Evolutionary conservation across 2,329 filamentous ascomycete species (phyloP), one percentile per base, ranked within the genome.

Genomic region (Zymoseptoria crescenta): DNA sequence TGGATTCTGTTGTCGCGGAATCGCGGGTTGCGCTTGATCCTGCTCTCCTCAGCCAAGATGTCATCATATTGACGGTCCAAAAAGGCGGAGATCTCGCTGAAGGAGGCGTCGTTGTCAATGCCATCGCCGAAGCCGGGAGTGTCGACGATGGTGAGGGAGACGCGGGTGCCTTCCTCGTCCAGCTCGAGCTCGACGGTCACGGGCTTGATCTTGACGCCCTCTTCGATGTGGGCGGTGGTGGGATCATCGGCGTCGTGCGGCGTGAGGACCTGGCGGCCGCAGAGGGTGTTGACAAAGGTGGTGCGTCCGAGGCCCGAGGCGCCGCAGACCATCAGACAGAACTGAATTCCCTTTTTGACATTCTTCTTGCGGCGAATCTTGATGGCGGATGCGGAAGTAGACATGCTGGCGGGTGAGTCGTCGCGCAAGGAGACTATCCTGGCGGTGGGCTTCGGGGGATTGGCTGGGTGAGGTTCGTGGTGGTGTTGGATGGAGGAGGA

Each of bases 361-460:
- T 99, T 97, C 89, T 99, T 99, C 93, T 99, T 99, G 80, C 91
- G 88, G 80, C 94, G 92, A 76, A 96, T 92, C 89, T 96, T 94
- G 79, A 95, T 90, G 58, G 68, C 68, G 59, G 58, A 59, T 61
- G 65, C 68, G 59, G 64, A 67, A 64, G 64, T 66, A 65, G 70
- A 71, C 70, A 72, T 73, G 62, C 53, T 66, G 63, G 51, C 54
- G 57, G 62, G 59, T 45, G 62, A 62, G 59, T 57, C 56, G 49
- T 54, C 58, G 63, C 60, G 61, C 61, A 59, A 59, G 62, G 64
- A 66, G 41, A 52, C 62, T 66, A 66, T 66, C 64, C 62, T 65
- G 60, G 58, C 52, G 52, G 52, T 60, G 27, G 59, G 53, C 58
- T 56, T 59, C 59, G 20, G 21, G 41, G 20, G 55, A 20, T 58